A percentile compares a stretch with the other conserved stretches of the same genome.
These are phyloP conservation scores for Monilinia aucupariae DNA, from an alignment of 2,329 filamentous ascomycete species.

Conservation along the genomic window DNA sequence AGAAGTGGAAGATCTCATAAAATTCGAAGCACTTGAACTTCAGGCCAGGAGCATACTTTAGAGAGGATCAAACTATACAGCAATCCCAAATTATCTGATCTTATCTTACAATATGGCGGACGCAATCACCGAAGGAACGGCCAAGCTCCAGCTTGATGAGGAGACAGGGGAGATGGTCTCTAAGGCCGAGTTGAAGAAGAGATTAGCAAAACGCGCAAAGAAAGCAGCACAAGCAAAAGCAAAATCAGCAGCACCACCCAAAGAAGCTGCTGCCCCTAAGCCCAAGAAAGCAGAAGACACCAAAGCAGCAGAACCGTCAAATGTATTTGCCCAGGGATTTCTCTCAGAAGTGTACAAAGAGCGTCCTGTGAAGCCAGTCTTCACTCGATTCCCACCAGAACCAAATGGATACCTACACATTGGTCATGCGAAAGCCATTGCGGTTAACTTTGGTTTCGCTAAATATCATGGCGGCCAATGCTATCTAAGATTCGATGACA, in stretches of 20 bases:
- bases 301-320: constrained; percentile 28
- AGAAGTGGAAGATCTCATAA: background rate
- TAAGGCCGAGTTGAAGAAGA: constrained; percentile 59
- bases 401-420: constrained; percentile 94
- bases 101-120: constrained; percentile 40
- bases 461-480: constrained; percentile 69
- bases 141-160: constrained; percentile 57
- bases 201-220: constrained; percentile 52
- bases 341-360: constrained; percentile 66
- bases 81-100: background rate
- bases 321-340: constrained; percentile 77
- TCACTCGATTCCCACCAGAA: constrained; percentile 75
- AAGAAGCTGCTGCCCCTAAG: constrained; percentile 30
- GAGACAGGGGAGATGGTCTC: constrained; percentile 62
- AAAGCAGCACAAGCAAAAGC: constrained; percentile 50
- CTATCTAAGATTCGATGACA: constrained; percentile 83
- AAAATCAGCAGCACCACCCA: constrained; percentile 41
- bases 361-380: constrained; percentile 54
- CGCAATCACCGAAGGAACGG: constrained; percentile 40
- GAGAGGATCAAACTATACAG: background rate
- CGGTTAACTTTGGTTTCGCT: constrained; percentile 94
- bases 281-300: constrained; percentile 33
- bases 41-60: background rate
- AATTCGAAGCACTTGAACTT: background rate
- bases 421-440: constrained; percentile 91